These are phyloP conservation scores for Pneumocystis sp. DNA, from an alignment of 1,139 yeast genomes.

Conservation along the genomic window DNA sequence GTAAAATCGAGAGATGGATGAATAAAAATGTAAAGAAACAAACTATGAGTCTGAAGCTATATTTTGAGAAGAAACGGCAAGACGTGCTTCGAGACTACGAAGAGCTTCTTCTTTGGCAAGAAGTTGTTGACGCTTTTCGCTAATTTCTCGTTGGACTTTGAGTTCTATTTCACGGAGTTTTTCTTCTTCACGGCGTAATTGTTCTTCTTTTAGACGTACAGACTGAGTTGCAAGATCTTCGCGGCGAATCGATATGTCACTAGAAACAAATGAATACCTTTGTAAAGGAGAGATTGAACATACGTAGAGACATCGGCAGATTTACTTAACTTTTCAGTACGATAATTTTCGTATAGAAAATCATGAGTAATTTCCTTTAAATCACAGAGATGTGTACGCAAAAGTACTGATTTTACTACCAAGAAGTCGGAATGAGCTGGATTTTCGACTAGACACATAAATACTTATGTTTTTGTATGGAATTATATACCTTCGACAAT, in stretches of 20 bases:
- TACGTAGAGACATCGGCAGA: slow-evolving; percentile 13
- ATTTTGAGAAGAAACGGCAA: slow-evolving; percentile 17
- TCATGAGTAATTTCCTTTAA: slow-evolving; percentile 88
- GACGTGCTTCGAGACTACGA: slow-evolving; percentile 62
- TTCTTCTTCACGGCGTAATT: slow-evolving; percentile 29
- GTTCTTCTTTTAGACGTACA: slow-evolving; percentile 29
- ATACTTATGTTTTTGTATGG: neutral
- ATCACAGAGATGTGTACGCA: slow-evolving; percentile 75
- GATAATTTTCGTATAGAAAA: slow-evolving; percentile 75
- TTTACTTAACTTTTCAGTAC: slow-evolving; percentile 67
- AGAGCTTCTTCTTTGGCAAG: slow-evolving; percentile 80
- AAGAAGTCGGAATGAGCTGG: slow-evolving; percentile 71
- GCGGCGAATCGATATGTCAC: slow-evolving; percentile 17
- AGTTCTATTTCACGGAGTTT: slow-evolving; percentile 33
- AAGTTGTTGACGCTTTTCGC: slow-evolving; percentile 69
- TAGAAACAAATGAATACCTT: neutral
- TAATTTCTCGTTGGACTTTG: slow-evolving; percentile 78
- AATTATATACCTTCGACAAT: slow-evolving; percentile 36
- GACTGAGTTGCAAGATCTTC: slow-evolving; percentile 30
- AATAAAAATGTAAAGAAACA: neutral
- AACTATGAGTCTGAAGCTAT: neutral
- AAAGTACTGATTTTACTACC: slow-evolving; percentile 63
- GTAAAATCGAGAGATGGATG: neutral
- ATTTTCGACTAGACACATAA: slow-evolving; percentile 42
- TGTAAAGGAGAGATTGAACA: neutral